Base-by-base conservation (phyloP, 371 early-diverging fungal genomes). In the Apophysomyces trapeziformis region DNA sequence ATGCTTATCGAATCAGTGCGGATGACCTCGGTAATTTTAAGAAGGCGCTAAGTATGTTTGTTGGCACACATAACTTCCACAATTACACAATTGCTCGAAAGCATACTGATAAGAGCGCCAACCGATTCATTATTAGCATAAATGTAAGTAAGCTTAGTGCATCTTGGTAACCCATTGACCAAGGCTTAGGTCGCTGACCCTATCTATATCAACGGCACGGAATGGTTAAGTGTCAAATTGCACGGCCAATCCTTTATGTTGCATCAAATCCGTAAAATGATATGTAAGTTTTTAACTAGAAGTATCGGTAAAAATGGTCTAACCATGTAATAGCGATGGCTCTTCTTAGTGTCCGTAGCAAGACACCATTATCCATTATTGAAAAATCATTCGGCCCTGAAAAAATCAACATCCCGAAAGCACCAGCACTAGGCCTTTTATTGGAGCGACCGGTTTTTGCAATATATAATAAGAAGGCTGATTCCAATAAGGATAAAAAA, bases 201-300 rank as follows among this genome's bases (percentile, higher is more conserved):
- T 16, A 88, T 90, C 71, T 70, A 91, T 44, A 85, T 87, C 43
- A 77, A 89, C 18, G 94, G 87, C 6, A 81, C 86, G 26, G 98
- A 99, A 75, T 99, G 99, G 98, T 71, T 99, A 38, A 89, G 90
- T 37, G 78, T 99, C 32, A 91, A 90, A 69, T 92, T 99, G 26
- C 90, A 95, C 66, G 99, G 99, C 1, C 99, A 99, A 82, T 93
- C 97, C 37, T 99, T 99, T 73, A 96, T 99, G 96, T 85, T 99
- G 26, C 99, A 99, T 79, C 99, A 99, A 82, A 99, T 99, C 67
- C 93, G 99, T 65, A 99, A 99, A 74, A 99, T 99, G 99, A 92
- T 99, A 60, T 93, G 96, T 70, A 74, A 84, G 78, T 67, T 16
- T 18, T 35, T 36, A 37, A 57, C 14, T 54, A 37, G 37, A 13